Conservation (phyloP, 352 stramenopile genomes). For the Aphanomyces euteiches region DNA sequence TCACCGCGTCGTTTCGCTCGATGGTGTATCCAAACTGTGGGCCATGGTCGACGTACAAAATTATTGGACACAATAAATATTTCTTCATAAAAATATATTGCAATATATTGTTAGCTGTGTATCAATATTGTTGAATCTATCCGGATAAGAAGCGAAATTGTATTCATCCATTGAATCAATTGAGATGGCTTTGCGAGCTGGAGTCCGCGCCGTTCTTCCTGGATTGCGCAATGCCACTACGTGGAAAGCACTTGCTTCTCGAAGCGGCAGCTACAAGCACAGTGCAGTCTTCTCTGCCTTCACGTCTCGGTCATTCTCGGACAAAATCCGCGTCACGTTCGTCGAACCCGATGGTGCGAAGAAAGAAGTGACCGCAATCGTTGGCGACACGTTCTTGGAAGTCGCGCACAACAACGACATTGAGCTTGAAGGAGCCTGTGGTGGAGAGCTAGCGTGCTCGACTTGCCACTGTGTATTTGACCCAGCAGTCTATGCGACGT, state of each 20-base stretch:
- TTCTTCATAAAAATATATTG: too few species aligned
- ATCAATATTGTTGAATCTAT: too few species aligned
- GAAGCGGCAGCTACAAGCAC: too few species aligned
- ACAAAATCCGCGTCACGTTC: conserved; percentile 76
- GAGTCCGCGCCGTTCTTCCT: not conserved
- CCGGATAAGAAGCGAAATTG: not conserved
- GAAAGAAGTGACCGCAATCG: conserved; percentile 60
- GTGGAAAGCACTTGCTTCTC: too few species aligned
- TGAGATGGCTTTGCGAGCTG: too few species aligned
- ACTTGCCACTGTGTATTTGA: conserved; percentile 93
- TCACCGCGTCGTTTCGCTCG: conserved; percentile 28
- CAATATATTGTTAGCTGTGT: too few species aligned
- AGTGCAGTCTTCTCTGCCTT: too few species aligned
- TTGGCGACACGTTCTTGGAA: conserved; percentile 82
- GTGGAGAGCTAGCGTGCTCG: conserved; percentile 90
- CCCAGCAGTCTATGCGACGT: conserved; percentile 81
- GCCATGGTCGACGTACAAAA: not conserved
- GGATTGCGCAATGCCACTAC: not conserved
- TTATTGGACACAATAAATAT: too few species aligned
- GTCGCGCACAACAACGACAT: conserved; percentile 92
- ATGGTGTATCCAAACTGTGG: not conserved
- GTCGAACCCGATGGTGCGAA: conserved; percentile 71
- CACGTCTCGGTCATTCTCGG: conserved; percentile 6
- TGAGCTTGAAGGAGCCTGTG: conserved; percentile 90
- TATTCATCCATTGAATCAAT: too few species aligned